phyloP scores from a whole-genome alignment of 768 basidiomycete species.

The Phylloporus scabripes region DNA sequence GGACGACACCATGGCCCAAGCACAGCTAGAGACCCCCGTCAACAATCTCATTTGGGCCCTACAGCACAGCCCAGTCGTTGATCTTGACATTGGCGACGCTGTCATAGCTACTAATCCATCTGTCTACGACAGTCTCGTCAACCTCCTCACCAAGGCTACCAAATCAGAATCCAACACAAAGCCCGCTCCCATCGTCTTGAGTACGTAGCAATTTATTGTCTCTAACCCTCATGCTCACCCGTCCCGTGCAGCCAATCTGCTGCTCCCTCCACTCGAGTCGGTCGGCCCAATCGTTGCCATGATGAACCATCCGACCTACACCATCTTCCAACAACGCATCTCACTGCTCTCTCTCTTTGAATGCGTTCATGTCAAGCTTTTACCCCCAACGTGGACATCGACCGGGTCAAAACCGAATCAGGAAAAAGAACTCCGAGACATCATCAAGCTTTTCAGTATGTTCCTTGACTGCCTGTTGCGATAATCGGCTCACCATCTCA shows the following conservation, averaged over 20 bases:
- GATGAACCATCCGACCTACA: constrained; percentile 72
- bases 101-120: constrained; percentile 43
- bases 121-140: constrained; percentile 63
- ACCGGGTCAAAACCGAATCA: constrained; percentile 34
- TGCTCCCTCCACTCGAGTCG: constrained; percentile 75
- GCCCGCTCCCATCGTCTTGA: constrained; percentile 58
- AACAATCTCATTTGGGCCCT: constrained; percentile 64
- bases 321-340: constrained; percentile 63
- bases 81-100: constrained; percentile 60
- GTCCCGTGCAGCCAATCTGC: constrained; percentile 54
- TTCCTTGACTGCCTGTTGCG: neutral
- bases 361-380: constrained; percentile 65
- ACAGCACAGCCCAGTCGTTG: constrained; percentile 54
- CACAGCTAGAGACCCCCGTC: constrained; percentile 37
- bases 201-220: constrained; percentile 32
- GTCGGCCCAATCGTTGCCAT: constrained; percentile 69
- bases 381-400: constrained; percentile 70
- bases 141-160: constrained; percentile 61
- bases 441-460: constrained; percentile 88
- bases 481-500: neutral
- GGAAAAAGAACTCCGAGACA: constrained; percentile 42
- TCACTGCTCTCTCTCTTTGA: constrained; percentile 72
- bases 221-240: neutral
- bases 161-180: constrained; percentile 21
- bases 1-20: constrained; percentile 9